A percentile compares a stretch with the other conserved stretches of the same genome.
Conservation (phyloP, 164 flowering plant genomes). For the Buxus sempervirens region DNA sequence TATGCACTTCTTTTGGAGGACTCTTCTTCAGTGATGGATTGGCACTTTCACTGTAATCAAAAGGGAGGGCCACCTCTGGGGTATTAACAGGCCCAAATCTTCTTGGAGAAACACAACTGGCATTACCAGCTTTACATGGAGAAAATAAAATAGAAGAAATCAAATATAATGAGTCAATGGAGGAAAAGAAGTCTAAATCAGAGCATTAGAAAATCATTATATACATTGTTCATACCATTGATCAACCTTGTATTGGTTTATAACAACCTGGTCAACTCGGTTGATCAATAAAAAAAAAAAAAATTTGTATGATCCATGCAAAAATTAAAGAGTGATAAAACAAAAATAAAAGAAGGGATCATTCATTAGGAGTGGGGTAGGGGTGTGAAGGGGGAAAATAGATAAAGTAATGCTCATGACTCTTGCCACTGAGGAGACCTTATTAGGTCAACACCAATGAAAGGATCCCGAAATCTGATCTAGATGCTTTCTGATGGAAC, state of each 20-base stretch:
- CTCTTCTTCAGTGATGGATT: constrained; percentile 34
- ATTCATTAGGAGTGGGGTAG: not conserved
- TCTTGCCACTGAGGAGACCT: not conserved
- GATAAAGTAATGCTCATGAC: not conserved
- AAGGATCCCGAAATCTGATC: not conserved
- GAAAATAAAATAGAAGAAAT: not conserved
- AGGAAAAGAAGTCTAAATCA: constrained; percentile 1
- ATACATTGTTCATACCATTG: not conserved
- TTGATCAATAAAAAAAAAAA: too few relatives aligned
- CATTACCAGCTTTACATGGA: constrained; percentile 45
- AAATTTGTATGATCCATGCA: not conserved
- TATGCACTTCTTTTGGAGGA: constrained; percentile 21
- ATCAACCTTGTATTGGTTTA: not conserved
- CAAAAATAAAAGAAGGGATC: not conserved
- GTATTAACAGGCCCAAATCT: constrained; percentile 32
- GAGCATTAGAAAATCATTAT: not conserved
- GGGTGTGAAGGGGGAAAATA: not conserved
- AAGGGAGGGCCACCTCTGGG: constrained; percentile 24
- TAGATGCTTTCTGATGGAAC: not conserved
- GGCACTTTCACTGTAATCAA: constrained; percentile 34
- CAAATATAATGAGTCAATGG: not conserved
- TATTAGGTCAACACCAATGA: not conserved
- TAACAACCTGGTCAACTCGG: not conserved
- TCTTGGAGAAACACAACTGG: constrained; percentile 33
- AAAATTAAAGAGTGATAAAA: not conserved